These are phyloP conservation scores for Yarrowia sp. DNA, from an alignment of 805 yeast species.

Conservation along the genomic window DNA sequence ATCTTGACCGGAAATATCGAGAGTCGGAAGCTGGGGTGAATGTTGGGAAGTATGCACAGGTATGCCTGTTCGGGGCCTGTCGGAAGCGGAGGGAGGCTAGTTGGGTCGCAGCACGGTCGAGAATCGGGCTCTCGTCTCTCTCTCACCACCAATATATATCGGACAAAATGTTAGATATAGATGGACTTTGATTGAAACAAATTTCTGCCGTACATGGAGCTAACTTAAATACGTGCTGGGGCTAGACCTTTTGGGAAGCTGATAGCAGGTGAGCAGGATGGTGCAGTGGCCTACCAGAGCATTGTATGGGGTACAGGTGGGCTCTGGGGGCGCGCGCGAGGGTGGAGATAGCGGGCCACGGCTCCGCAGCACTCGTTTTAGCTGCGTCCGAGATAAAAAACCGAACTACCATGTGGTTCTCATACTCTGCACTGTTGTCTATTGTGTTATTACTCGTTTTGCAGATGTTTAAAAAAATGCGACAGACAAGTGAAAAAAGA, in stretches of 20 bases:
- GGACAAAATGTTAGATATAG: not conserved
- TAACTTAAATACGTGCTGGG: constrained; percentile 10
- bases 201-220: constrained; percentile 23
- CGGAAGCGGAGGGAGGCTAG: not conserved
- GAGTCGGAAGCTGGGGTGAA: not conserved
- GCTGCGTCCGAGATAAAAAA: not conserved
- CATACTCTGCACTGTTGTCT: not conserved
- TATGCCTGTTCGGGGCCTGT: not conserved
- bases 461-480: not conserved
- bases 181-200: constrained; percentile 15
- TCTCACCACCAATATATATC: not conserved
- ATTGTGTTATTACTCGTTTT: not conserved
- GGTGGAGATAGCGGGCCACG: constrained; percentile 4
- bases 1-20: not conserved
- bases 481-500: not conserved
- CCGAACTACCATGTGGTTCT: not conserved
- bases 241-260: constrained; percentile 21
- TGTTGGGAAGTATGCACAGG: not conserved
- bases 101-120: not conserved
- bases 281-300: not conserved
- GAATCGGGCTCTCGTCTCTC: not conserved
- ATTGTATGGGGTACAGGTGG: constrained; percentile 1
- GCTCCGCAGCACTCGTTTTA: not conserved
- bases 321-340: not conserved
- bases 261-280: not conserved